Base-by-base conservation (phyloP, 192 early-diverging fungal genomes). In the Phycomyces nitens region DNA sequence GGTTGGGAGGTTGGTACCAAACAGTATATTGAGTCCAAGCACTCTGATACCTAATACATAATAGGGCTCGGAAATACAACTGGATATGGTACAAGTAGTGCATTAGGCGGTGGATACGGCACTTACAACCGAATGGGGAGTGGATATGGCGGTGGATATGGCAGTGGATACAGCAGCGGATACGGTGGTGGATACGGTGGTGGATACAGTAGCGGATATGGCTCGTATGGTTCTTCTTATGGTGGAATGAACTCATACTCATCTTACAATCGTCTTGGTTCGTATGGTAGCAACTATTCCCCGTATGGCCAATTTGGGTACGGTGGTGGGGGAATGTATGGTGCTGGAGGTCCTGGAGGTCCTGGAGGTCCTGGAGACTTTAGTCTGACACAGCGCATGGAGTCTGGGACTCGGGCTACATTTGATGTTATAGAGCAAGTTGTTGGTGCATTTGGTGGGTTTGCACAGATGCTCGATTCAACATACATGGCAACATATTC, bases 401-500 rank as follows among this genome's bases (percentile, higher is more conserved):
- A 95, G 66, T 85, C 93, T 20, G 92, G 91, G 10, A 94, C 97
- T 0, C 89, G 89, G 24, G 86, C 94, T 21, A 92, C 95, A 2
- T 99, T 99, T 70, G 86, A 94, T 72, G 77, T 93, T 26, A 89
- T 99, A 26, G 94, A 98, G 64, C 88, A 88, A 7, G 80, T 99
- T 42, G 95, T 99, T 12, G 91, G 93, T 41, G 92, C 94, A 0
- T 99, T 99, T 85, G 94, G 91, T 38, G 95, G 95, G 14, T 97
- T 99, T 80, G 86, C 94, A 9, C 93, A 94, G 55, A 97, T 99
- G 97, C 86, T 99, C 34, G 97, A 97, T 60, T 94, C 92, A 1
- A 99, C 97, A 6, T 97, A 94, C 71, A 90, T 94, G 80, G 94
- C 97, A 18, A 99, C 97, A 0, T 91, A 95, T 70, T 92, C 90